Conservation (phyloP, 2,329 filamentous ascomycete genomes). For the Monosporascus sp. region DNA sequence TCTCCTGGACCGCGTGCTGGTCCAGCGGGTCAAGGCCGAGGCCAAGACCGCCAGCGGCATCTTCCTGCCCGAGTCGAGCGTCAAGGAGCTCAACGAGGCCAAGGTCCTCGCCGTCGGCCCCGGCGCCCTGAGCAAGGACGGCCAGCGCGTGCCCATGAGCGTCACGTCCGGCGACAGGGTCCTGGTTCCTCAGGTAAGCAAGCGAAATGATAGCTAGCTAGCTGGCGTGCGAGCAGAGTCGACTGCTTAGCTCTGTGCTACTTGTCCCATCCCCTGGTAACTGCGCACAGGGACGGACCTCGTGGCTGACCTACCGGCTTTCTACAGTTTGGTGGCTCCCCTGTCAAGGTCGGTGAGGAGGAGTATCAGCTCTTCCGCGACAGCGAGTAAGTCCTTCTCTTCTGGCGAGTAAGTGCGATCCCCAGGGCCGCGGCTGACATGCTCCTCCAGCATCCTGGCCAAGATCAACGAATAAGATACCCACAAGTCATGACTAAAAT, state of each 20-base stretch:
- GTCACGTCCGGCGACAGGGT: conserved; percentile 85
- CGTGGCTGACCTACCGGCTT: conserved; percentile 5
- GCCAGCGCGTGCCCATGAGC: conserved; percentile 79
- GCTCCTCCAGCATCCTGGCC: conserved; percentile 69
- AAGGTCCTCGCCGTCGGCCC: conserved; percentile 94
- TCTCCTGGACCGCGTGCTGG: conserved; percentile 94
- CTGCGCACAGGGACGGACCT: no score
- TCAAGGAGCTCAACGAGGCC: conserved; percentile 98
- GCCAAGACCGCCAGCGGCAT: conserved; percentile 94
- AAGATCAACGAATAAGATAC: conserved; percentile 88
- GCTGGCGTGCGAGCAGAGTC: no score
- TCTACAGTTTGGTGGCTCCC: conserved; percentile 78
- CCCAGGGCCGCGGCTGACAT: conserved; percentile 9
- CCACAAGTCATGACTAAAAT: conserved; percentile 20
- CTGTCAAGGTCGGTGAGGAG: conserved; percentile 95
- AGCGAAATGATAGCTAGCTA: no score
- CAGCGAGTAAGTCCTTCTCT: conserved; percentile 72
- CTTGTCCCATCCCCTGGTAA: no score
- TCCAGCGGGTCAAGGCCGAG: conserved; percentile 97
- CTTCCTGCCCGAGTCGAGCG: conserved; percentile 92
- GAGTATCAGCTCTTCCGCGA: conserved; percentile 96
- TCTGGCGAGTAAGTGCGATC: background rate
- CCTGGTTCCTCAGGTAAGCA: conserved; percentile 79
- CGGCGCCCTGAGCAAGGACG: conserved; percentile 79
- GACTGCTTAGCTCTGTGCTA: no score